Evolutionary conservation across 306 rosid species (phyloP).

Genomic region (Coriaria nepalensis): DNA sequence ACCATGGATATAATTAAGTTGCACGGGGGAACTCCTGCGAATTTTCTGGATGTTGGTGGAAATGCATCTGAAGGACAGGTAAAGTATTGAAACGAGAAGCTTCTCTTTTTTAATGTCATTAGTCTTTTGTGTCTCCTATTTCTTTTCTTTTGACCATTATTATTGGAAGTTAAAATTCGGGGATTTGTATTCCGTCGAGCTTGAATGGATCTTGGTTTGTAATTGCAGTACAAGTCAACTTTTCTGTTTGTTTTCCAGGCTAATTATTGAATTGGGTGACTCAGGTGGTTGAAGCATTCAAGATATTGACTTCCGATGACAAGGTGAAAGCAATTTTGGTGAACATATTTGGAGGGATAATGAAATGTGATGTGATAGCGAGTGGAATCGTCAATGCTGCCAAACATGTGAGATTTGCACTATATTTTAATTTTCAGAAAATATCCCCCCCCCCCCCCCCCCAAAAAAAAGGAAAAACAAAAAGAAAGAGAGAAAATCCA

Average conservation of each 20-base stretch:
- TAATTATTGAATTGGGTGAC: slow-evolving; percentile 14
- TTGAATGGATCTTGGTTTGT: neutral
- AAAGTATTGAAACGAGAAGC: slow-evolving; percentile 12
- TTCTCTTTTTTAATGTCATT: slow-evolving; percentile 5
- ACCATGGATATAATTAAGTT: slow-evolving; percentile 96
- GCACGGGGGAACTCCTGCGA: slow-evolving; percentile 98
- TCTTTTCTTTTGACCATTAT: neutral
- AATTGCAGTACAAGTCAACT: neutral
- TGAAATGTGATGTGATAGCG: slow-evolving; percentile 97
- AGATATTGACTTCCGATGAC: slow-evolving; percentile 89
- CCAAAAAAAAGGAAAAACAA: too few relatives aligned
- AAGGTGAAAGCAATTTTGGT: slow-evolving; percentile 97
- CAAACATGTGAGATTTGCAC: slow-evolving; percentile 43
- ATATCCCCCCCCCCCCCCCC: too few relatives aligned
- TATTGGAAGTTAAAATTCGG: too few relatives aligned
- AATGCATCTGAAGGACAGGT: slow-evolving; percentile 99
- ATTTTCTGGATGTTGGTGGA: slow-evolving; percentile 95
- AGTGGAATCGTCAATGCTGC: slow-evolving; percentile 99
- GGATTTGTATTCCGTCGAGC: too few relatives aligned
- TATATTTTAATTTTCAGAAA: too few relatives aligned
- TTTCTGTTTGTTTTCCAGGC: neutral
- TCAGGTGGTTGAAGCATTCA: slow-evolving; percentile 95
- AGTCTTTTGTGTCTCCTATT: slow-evolving; percentile 6
- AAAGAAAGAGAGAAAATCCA: too few relatives aligned
- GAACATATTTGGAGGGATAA: slow-evolving; percentile 94